Evolutionary conservation across 2,329 filamentous ascomycete genomes (phyloP), one percentile per base, ranked within the genome.

Genomic region (Ophiostoma montium): DNA sequence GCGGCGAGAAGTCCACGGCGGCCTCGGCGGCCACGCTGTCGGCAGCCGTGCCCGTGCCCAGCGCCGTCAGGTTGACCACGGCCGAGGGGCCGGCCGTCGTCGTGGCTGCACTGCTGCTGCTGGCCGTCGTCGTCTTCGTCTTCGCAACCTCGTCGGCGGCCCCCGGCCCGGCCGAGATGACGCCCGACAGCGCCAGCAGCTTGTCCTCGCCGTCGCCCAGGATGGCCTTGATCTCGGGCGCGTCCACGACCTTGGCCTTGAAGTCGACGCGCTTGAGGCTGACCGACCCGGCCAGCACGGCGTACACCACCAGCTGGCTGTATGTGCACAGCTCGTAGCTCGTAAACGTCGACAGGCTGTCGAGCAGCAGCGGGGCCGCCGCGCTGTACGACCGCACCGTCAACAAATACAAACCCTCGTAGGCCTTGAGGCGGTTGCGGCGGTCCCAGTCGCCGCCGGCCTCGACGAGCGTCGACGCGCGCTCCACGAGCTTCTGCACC

Each of bases 241-340:
- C 92, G 65, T 98, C 92, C 36, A 98, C 90, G 23, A 98, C 92
- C 72, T 96, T 96, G 56, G 86, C 86, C 74, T 98, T 98, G 77
- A 98, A 98, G 66, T 98, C 92, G 32, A 95, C 87, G 45, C 92
- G 84, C 72, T 95, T 95, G 50, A 98, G 77, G 42, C 90, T 92
- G 21, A 96, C 83, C 7, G 89, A 94, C 52, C 92, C 92, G 33
- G 92, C 88, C 32, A 98, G 80, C 19, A 96, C 90, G 1, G 92
- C 88, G 70, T 96, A 98, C 50, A 95, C 82, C 47, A 98, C 92
- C 21, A 98, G 78, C 53, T 80, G 84, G 52, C 88, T 95, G 72
- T 98, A 98, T 57, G 84, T 90, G 80, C 92, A 98, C 46, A 98
- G 80, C 67, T 98, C 92, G 70, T 95, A 95, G 65, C 88, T 95